Base-by-base conservation (phyloP, 2,329 filamentous ascomycete genomes). In the Fusarium algeriense region DNA sequence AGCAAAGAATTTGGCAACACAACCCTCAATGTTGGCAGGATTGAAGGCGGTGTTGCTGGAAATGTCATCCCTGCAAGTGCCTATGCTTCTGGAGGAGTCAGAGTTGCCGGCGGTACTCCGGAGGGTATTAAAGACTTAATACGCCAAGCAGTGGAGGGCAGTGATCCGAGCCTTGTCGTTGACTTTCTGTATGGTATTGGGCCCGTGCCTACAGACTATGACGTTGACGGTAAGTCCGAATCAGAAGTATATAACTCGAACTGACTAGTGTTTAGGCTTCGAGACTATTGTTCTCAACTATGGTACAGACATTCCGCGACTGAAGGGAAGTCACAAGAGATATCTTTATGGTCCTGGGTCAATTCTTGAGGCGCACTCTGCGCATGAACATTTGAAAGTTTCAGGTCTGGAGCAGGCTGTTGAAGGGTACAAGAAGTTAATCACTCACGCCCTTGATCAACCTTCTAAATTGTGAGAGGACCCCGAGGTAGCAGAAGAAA, bases 301-400 rank as follows among this genome's bases (percentile, higher is more conserved):
- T 2, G 62, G 62, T 1, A 65, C 62, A 4, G 62, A 50, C 5
- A 65, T 65, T 7, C 44, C 62, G 0, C 34, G 32, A 3, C 15
- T 65, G 0, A 12, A 59, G 2, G 62, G 60, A 1, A 5, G 2
- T 1, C 62, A 65, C 11, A 65, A 65, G 13, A 50, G 26, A 38
- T 65, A 65, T 14, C 28, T 65, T 0, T 65, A 65, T 4, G 62
- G 62, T 0, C 62, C 62, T 19, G 62, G 62, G 1, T 58, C 62
- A 3, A 58, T 65, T 7, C 38, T 65, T 0, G 50, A 65, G 7
- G 60, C 62, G 9, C 60, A 65, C 12, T 65, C 62, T 44, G 60
- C 34, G 1, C 62, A 65, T 45, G 62, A 65, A 13, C 62, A 65
- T 15, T n/a, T 65, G 4, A 64, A 15, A 15, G 15, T 65, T 3